Evolutionary conservation across 2,329 filamentous ascomycete species (phyloP).

Genomic region (Arthrobotrys megalospora): DNA sequence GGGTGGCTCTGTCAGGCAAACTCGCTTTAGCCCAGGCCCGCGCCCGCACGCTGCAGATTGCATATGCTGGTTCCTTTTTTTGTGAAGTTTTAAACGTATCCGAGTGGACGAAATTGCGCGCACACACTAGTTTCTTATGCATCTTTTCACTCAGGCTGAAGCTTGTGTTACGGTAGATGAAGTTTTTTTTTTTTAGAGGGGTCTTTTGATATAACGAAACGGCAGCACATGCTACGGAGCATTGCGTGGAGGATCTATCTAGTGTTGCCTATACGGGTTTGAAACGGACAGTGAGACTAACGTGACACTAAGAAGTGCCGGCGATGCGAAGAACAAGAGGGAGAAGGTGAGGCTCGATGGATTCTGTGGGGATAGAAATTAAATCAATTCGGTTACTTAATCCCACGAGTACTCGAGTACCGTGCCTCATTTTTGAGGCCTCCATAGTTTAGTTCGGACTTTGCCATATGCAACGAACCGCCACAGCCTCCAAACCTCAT

Average conservation of each 20-base stretch:
- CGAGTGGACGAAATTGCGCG: not conserved
- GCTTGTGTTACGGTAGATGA: slow-evolving; percentile 37
- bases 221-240: slow-evolving; percentile 16
- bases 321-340: too few species aligned
- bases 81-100: not conserved
- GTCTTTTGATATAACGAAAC: slow-evolving; percentile 11
- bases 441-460: not conserved
- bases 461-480: not conserved
- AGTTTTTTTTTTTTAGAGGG: not conserved
- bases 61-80: slow-evolving; percentile 28
- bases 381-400: too few species aligned
- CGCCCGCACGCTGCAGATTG: slow-evolving; percentile 31
- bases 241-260: slow-evolving; percentile 53
- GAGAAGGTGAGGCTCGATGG: too few species aligned
- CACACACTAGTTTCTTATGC: slow-evolving; percentile 57
- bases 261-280: slow-evolving; percentile 16
- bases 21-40: slow-evolving; percentile 47
- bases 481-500: not conserved
- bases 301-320: not conserved
- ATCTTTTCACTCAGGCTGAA: slow-evolving; percentile 27
- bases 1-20: slow-evolving; percentile 45
- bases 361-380: too few species aligned
- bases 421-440: not conserved
- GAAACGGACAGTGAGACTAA: not conserved
- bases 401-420: not conserved